Base-by-base conservation (phyloP, 352 stramenopile genomes). In the Globisporangium mamillatum region DNA sequence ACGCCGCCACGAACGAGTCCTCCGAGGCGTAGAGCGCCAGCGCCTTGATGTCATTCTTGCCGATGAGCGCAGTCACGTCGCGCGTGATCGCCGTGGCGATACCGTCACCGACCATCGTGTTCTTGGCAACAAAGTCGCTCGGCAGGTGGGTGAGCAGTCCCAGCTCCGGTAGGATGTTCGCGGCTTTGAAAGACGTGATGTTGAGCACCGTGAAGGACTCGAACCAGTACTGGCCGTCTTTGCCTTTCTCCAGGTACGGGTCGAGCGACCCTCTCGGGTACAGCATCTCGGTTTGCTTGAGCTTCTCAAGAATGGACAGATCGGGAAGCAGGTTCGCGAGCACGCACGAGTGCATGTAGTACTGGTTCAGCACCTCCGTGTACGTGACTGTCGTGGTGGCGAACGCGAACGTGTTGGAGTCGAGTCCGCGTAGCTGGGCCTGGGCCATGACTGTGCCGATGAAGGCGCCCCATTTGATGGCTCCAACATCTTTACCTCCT, bases 81-180 rank as follows among this genome's bases (percentile, higher is more conserved):
- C 56, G 56, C 27, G 56, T 48, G 56, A 61, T 44, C 56, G 56
- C 56, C 16, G 27, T 46, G 25, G 56, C 56, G n/a, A 61, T 61
- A 8, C 56, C 56, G 22, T 61, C 56, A 6, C 56, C 56, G n/a
- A 61, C 27, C 27, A 57, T 57, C 24, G 52, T 57, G 24, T 57
- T 57, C n/a, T 57, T 57, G 3, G 52, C 52, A 9, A 57, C 12
- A 57, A 57, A 57, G 52, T 57, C 52, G 22, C 22, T 57, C 22
- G 52, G 52, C 9, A 57, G 24, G 8, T 57, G 24, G 22, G n/a
- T 25, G 22, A 57, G 25, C 24, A 57, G 52, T 7, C 52, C 52
- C 7, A 57, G 52, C 24, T 57, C 52, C 25, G 52, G 52, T 12
- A 57, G 52, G 24, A 57, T 57, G 22, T 57, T 57, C 22, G 52